These are phyloP conservation scores for Cichorium intybus DNA, from an alignment of 140 eudicot species.

Conservation along the genomic window DNA sequence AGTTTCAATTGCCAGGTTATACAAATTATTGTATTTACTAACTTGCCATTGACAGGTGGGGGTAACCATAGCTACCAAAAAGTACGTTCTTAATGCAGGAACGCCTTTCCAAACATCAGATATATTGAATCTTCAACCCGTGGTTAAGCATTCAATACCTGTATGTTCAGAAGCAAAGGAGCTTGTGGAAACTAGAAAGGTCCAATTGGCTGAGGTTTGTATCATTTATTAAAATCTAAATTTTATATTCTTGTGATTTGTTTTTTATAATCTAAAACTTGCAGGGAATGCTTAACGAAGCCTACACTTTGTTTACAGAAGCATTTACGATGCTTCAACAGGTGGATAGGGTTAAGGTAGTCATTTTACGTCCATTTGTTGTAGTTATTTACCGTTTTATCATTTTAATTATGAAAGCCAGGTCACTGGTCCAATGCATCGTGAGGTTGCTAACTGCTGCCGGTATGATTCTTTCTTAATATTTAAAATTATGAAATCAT, in stretches of 20 bases:
- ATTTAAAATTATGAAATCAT: neutral
- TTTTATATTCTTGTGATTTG: neutral
- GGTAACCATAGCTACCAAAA: conserved; percentile 70
- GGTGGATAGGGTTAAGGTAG: conserved; percentile 33
- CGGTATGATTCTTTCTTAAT: conserved; percentile 50
- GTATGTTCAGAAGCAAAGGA: conserved; percentile 88
- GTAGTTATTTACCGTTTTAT: neutral
- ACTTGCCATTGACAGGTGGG: conserved; percentile 59
- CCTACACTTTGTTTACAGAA: conserved; percentile 79
- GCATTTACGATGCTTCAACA: conserved; percentile 94
- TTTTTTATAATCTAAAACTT: conserved; percentile 18
- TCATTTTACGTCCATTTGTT: neutral
- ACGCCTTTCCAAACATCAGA: conserved; percentile 76
- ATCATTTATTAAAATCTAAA: neutral
- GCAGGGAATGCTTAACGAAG: conserved; percentile 97
- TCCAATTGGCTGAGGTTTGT: conserved; percentile 86
- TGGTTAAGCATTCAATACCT: conserved; percentile 90
- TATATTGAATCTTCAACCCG: conserved; percentile 78
- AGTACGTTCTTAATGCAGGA: conserved; percentile 67
- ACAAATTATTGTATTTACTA: conserved; percentile 31
- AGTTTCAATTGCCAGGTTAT: conserved; percentile 91
- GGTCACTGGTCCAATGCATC: conserved; percentile 99
- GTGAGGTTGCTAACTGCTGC: conserved; percentile 97
- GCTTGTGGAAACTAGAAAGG: conserved; percentile 90
- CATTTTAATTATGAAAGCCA: conserved; percentile 22